A percentile compares a stretch with the other conserved stretches of the same genome.
These are phyloP conservation scores for Citrullus mucosospermus DNA, from an alignment of 306 rosid species.

Conservation along the genomic window DNA sequence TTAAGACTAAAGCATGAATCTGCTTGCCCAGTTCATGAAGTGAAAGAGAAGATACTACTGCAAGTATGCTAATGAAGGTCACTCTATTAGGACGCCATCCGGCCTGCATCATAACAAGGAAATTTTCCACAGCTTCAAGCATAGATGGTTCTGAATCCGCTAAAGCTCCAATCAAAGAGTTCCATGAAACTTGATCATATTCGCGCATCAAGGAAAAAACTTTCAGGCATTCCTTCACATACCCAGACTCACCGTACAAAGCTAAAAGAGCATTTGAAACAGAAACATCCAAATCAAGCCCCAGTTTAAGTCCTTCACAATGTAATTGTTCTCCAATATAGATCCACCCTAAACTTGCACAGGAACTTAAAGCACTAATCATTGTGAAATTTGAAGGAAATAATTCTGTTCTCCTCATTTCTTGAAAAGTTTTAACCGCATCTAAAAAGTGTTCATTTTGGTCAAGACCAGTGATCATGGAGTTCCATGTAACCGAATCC, in stretches of 20 bases:
- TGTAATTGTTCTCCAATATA: conserved; percentile 59
- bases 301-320: conserved; percentile 55
- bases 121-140: conserved; percentile 44
- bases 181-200: conserved; percentile 78
- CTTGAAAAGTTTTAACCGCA: conserved; percentile 42
- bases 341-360: conserved; percentile 72
- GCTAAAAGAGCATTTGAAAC: conserved; percentile 79
- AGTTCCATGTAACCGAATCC: conserved; percentile 75
- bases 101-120: conserved; percentile 57
- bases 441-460: conserved; percentile 57
- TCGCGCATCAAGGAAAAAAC: conserved; percentile 63
- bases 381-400: conserved; percentile 70
- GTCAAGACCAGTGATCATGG: conserved; percentile 76
- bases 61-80: conserved; percentile 57
- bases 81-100: conserved; percentile 66
- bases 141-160: conserved; percentile 42
- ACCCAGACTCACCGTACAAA: conserved; percentile 57
- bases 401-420: conserved; percentile 52
- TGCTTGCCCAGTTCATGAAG: conserved; percentile 41
- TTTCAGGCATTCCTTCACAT: conserved; percentile 40
- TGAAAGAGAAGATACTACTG: conserved; percentile 62
- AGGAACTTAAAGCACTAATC: conserved; percentile 80
- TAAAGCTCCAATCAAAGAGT: conserved; percentile 65
- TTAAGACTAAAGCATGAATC: conserved; percentile 52
- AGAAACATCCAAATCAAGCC: conserved; percentile 82